Conservation (phyloP, 148 eudicot genomes). For the Fagopyrum homotropicum region DNA sequence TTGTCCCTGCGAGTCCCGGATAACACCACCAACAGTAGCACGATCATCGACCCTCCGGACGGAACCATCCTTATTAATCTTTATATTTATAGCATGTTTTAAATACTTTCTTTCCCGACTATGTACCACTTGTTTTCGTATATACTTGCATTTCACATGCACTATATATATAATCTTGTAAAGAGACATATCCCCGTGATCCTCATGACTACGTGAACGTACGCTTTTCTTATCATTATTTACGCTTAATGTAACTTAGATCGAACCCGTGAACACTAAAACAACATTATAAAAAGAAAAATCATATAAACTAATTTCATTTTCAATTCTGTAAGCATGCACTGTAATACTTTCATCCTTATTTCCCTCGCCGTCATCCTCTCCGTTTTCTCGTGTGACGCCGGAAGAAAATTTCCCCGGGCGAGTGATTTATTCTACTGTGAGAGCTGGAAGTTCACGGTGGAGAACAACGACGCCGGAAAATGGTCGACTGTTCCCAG, state of each 20-base stretch:
- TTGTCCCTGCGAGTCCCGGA: too few species aligned
- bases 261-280: too few species aligned
- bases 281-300: not conserved
- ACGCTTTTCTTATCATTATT: too few species aligned
- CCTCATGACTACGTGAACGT: too few species aligned
- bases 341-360: not conserved
- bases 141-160: too few species aligned
- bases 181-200: not conserved
- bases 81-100: too few species aligned
- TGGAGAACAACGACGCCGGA: not conserved
- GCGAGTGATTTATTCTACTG: not conserved
- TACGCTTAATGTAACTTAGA: too few species aligned
- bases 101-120: too few species aligned
- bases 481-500: not conserved
- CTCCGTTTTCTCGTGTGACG: not conserved
- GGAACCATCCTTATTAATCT: too few species aligned
- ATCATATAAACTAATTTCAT: not conserved
- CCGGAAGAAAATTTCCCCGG: not conserved
- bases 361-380: not conserved
- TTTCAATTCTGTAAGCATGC: not conserved
- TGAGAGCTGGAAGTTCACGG: constrained; percentile 8
- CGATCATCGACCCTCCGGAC: too few species aligned
- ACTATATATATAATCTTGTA: not conserved
- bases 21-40: too few species aligned
- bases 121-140: too few species aligned